Conservation (phyloP, 192 early-diverging fungal genomes). For the Backusella morwellensis region DNA sequence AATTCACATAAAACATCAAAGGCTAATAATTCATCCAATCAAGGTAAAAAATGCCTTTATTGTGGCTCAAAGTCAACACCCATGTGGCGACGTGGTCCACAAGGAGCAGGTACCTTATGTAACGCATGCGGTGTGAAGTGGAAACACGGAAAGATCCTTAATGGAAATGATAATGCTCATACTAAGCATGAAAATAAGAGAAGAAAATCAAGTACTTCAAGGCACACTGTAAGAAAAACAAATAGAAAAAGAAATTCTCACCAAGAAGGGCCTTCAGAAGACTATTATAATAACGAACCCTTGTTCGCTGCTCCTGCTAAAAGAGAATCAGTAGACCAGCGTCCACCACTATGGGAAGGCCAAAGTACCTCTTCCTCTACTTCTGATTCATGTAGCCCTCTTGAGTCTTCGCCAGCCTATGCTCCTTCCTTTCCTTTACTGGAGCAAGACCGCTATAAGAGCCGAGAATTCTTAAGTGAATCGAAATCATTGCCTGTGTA, state of each 20-base stretch:
- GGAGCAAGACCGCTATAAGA: constrained; percentile 9
- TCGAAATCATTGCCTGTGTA: constrained; percentile 2
- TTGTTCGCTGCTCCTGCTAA: constrained; percentile 2
- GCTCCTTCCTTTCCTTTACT: not conserved
- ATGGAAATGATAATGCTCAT: constrained; percentile 21
- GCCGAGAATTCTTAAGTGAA: not conserved
- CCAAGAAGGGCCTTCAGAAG: not conserved
- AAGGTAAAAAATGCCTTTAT: constrained; percentile 58
- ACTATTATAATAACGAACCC: not conserved
- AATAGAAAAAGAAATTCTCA: not conserved
- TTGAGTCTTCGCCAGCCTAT: not conserved
- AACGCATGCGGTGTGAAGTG: constrained; percentile 84
- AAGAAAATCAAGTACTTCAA: constrained; percentile 18
- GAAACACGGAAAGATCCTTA: constrained; percentile 76
- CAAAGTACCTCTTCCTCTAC: constrained; percentile 12
- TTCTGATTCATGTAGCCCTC: not conserved
- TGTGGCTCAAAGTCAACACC: constrained; percentile 68
- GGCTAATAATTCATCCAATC: constrained; percentile 5
- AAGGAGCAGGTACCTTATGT: constrained; percentile 69
- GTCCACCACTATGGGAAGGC: constrained; percentile 5
- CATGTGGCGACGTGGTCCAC: constrained; percentile 77
- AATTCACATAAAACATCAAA: not conserved
- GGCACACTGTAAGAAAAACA: not conserved
- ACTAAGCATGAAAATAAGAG: constrained; percentile 15
- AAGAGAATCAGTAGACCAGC: not conserved